phyloP scores from a whole-genome alignment of 192 early-diverging fungal species.

The Chytriomyces sp. region DNA sequence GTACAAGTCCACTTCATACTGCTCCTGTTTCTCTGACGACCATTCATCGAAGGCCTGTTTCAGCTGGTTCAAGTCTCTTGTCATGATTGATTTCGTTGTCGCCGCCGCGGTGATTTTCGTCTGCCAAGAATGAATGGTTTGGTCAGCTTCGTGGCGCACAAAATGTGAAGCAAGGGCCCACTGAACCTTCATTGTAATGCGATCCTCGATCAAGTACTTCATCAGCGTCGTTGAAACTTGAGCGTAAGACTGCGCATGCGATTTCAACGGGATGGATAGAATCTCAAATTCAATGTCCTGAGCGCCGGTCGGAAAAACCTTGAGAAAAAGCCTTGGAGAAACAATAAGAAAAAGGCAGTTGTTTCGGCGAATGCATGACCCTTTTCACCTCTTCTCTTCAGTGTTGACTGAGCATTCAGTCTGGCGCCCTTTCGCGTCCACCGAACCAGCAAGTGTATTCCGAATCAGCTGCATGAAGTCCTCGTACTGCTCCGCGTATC shows the following conservation, averaged over 20 bases:
- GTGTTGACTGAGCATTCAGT: slow-evolving; percentile 21
- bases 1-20: slow-evolving; percentile 19
- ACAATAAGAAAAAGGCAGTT: not conserved
- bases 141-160: not conserved
- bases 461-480: slow-evolving; percentile 11
- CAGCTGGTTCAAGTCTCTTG: slow-evolving; percentile 21
- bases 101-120: not conserved
- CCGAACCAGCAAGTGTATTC: slow-evolving; percentile 5
- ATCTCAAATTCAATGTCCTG: slow-evolving; percentile 29
- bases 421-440: slow-evolving; percentile 19
- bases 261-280: slow-evolving; percentile 5
- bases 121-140: not conserved
- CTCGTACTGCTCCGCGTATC: slow-evolving; percentile 15
- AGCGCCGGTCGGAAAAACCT: slow-evolving; percentile 13
- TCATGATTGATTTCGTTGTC: not conserved
- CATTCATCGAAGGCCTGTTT: slow-evolving; percentile 17
- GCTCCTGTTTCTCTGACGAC: slow-evolving; percentile 13
- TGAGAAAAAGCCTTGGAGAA: slow-evolving; percentile 3
- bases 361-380: not conserved
- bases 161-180: not conserved
- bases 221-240: slow-evolving; percentile 7
- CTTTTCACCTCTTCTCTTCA: not conserved
- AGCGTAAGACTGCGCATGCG: not conserved
- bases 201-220: slow-evolving; percentile 2
- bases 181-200: not conserved